Percentiles rank a stretch among this genome's conserved stretches.
Evolutionary conservation across 257 asterid genomes (phyloP).

Genomic region (Solanum sejunctum): DNA sequence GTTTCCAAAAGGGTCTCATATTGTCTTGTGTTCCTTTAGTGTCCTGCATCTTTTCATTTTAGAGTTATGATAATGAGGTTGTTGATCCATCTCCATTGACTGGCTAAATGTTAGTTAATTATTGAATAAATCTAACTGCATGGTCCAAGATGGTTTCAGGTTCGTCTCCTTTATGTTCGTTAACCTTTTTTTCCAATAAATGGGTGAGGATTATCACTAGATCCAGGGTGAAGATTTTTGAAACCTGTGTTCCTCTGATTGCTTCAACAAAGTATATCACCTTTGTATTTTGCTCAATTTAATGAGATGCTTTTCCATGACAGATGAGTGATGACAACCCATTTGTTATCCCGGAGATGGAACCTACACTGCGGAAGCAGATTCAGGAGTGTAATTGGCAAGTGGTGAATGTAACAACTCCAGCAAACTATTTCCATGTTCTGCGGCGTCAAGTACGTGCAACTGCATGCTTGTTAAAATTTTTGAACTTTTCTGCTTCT

Average conservation of each 20-base stretch:
- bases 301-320: constrained; percentile 1
- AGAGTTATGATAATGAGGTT: not conserved
- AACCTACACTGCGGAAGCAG: constrained; percentile 74
- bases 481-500: not conserved
- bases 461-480: not conserved
- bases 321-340: constrained; percentile 99
- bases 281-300: not conserved
- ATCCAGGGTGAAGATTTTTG: not conserved
- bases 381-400: constrained; percentile 99
- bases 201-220: not conserved
- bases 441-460: constrained; percentile 92
- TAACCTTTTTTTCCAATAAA: not conserved
- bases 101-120: not conserved
- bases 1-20: not conserved
- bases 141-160: not conserved
- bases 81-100: not conserved
- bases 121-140: not conserved
- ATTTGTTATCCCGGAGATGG: constrained; percentile 92
- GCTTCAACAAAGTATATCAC: not conserved
- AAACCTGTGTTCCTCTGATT: not conserved
- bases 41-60: not conserved
- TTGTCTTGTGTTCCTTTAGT: not conserved
- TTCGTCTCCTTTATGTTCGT: not conserved
- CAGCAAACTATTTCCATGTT: constrained; percentile 96
- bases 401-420: constrained; percentile 98